Evolutionary conservation across 2,329 filamentous ascomycete genomes (phyloP).

Genomic region (Trichoderma arundinaceum): DNA sequence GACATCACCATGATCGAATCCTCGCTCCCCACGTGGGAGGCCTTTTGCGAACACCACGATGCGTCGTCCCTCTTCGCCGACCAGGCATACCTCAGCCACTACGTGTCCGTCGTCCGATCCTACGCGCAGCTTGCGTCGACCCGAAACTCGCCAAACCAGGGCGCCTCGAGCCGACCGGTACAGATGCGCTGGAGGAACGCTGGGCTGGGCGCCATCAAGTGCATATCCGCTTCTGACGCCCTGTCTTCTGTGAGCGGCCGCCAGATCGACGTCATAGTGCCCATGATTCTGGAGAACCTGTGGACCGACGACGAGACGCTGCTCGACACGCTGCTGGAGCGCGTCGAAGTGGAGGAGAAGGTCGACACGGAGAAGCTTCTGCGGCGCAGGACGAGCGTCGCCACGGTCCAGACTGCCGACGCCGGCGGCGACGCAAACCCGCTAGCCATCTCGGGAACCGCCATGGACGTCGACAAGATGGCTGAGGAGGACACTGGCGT

Average conservation of each 20-base stretch:
- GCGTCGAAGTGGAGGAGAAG: constrained; percentile 71
- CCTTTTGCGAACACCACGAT: constrained; percentile 89
- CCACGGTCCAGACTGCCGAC: constrained; percentile 71
- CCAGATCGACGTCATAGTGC: constrained; percentile 79
- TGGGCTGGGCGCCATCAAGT: constrained; percentile 78
- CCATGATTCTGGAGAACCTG: constrained; percentile 84
- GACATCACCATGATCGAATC: constrained; percentile 94
- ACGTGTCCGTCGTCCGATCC: constrained; percentile 77
- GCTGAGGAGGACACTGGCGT: constrained; percentile 89
- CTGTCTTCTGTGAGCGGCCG: constrained; percentile 75
- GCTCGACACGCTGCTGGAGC: constrained; percentile 69
- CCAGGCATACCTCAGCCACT: constrained; percentile 79
- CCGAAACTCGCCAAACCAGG: constrained; percentile 57
- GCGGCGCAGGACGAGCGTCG: constrained; percentile 76
- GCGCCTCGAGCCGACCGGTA: constrained; percentile 70
- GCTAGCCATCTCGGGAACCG: constrained; percentile 77
- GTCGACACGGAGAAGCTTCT: constrained; percentile 67
- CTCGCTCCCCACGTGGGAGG: constrained; percentile 82
- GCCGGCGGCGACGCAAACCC: constrained; percentile 68
- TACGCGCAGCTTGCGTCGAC: constrained; percentile 83
- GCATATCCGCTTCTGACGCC: constrained; percentile 78
- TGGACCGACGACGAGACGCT: constrained; percentile 76
- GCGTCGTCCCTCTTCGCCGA: constrained; percentile 84
- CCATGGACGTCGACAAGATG: constrained; percentile 84
- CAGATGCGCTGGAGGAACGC: constrained; percentile 78